A percentile compares a stretch with the other conserved stretches of the same genome.
Evolutionary conservation across 2,329 filamentous ascomycete genomes (phyloP).

Genomic region (Fusarium beomiforme): DNA sequence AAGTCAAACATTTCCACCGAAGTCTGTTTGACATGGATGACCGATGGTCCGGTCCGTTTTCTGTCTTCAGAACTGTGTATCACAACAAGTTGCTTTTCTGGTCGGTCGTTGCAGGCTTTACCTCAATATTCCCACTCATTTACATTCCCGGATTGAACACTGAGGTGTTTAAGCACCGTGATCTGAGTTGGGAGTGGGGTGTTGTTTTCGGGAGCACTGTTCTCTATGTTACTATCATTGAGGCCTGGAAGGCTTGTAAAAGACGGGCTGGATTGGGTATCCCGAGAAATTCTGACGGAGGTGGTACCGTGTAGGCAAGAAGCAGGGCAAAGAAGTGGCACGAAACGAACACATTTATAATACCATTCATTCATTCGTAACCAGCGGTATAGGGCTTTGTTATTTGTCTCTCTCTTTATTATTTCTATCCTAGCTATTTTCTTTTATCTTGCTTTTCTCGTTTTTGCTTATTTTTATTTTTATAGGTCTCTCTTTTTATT

Average conservation of each 20-base stretch:
- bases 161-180: constrained; percentile 74
- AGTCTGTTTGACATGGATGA: constrained; percentile 75
- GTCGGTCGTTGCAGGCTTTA: constrained; percentile 68
- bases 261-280: constrained; percentile 54
- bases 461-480: too few species aligned
- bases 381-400: too few species aligned
- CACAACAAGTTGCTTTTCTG: constrained; percentile 75
- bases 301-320: too few species aligned
- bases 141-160: constrained; percentile 76
- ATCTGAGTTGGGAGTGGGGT: constrained; percentile 77
- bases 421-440: too few species aligned
- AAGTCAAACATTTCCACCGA: constrained; percentile 76
- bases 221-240: constrained; percentile 70
- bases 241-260: constrained; percentile 77
- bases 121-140: constrained; percentile 68
- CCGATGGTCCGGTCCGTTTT: constrained; percentile 58
- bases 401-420: too few species aligned
- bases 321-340: too few species aligned
- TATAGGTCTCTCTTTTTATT: too few species aligned
- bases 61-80: constrained; percentile 69
- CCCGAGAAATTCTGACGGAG: too few species aligned
- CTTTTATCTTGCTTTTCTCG: too few species aligned
- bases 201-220: constrained; percentile 69
- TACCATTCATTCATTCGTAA: too few species aligned
- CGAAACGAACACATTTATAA: too few species aligned